Evolutionary conservation across 2,329 filamentous ascomycete genomes (phyloP), one percentile per base, ranked within the genome.

Genomic region (Penicillium sp.): DNA sequence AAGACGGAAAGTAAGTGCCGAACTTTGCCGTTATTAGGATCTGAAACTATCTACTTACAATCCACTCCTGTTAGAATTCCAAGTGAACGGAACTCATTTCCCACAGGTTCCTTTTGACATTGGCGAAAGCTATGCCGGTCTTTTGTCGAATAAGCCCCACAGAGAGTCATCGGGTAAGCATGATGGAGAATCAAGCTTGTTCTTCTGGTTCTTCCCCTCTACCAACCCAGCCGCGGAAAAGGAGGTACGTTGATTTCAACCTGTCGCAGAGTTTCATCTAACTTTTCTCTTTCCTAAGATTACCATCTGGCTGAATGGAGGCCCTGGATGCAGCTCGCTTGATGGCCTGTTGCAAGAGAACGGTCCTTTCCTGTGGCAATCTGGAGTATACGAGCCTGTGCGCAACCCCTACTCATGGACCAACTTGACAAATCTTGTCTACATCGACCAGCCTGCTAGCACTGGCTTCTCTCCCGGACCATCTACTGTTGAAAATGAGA

Each of bases 401-500:
- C 73, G 74, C n/a, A 91, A 91, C 66, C 80, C 83, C 0, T 91
- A 86, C 75, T 82, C 82, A 16, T 92, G 88, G 88, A 82, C 82
- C 58, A 87, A 87, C 42, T 74, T 92, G 29, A 88, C 88, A 52
- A 90, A 92, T 70, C 81, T 92, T 61, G 79, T 93, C 48, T 93
- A 85, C 81, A 56, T 70, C 22, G 62, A 67, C 32, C 71, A 72
- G 51, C 76, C 74, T 0, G 78, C 81, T 14, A 79, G 79, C 20
- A 88, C 87, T 1, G 89, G 89, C n/a, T 90, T 89, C 69, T 83
- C 85, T 0, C 81, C 83, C 34, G 89, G 89, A 14, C 82, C 74
- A 0, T 78, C 85, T 4, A 88, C 82, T 0, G 87, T 87, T 10
- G 84, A 78, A 4, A 83, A 82, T 63, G 85, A 90, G 61, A 81